Evolutionary conservation across 2,329 filamentous ascomycete species (phyloP).

Genomic region (Pseudogymnoascus sp.): DNA sequence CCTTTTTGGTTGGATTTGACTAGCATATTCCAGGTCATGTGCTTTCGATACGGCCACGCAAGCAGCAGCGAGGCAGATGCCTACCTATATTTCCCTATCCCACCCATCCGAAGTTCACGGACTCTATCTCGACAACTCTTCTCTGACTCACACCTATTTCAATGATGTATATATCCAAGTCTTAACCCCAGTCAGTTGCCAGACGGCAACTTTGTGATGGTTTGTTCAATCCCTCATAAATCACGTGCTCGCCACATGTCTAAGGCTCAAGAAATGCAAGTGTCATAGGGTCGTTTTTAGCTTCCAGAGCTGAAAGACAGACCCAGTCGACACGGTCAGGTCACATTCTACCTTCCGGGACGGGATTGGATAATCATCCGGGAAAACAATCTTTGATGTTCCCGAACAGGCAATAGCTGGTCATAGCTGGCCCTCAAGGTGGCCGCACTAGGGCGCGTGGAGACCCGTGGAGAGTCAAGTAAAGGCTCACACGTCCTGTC

Average conservation of each 20-base stretch:
- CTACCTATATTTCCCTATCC: constrained; percentile 4
- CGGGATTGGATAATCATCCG: constrained; percentile 2
- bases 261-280: constrained; percentile 1
- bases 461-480: constrained; percentile 4
- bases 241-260: constrained; percentile 2
- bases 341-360: constrained; percentile 1
- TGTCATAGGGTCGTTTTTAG: neutral
- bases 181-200: neutral
- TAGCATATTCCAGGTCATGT: constrained; percentile 6
- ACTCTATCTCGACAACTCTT: neutral
- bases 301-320: neutral
- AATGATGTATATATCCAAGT: constrained; percentile 7
- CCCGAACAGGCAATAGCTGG: constrained; percentile 1
- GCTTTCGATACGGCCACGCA: constrained; percentile 4
- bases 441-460: neutral
- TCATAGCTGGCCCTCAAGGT: constrained; percentile 5
- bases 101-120: neutral
- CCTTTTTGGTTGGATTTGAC: constrained; percentile 2
- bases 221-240: constrained; percentile 3
- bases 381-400: neutral
- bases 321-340: neutral
- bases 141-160: constrained; percentile 1
- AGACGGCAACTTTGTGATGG: neutral
- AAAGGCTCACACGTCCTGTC: constrained; percentile 5
- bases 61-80: constrained; percentile 4